Evolutionary conservation across 129 eudicot genomes (phyloP).

Genomic region (Artemisia annua): DNA sequence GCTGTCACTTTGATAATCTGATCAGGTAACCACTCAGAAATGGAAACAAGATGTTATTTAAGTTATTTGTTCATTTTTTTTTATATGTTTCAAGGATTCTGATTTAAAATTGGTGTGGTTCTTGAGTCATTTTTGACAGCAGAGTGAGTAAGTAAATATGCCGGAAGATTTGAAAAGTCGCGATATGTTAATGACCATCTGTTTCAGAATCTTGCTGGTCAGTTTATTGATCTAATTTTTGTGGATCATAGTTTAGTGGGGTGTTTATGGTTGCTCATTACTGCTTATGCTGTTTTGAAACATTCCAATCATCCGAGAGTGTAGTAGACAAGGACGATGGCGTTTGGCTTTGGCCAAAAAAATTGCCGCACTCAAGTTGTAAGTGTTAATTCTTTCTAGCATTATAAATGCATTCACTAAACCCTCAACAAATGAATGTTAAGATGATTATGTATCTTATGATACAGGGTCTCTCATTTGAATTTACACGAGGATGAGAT

Average conservation of each 20-base stretch:
- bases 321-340: too few relatives aligned
- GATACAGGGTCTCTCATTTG: constrained; percentile 56
- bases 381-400: constrained; percentile 22
- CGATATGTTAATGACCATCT: constrained; percentile 67
- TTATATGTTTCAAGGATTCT: too few relatives aligned
- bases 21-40: too few relatives aligned
- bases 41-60: too few relatives aligned
- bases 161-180: constrained; percentile 44
- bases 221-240: constrained; percentile 14
- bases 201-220: constrained; percentile 70
- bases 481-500: constrained; percentile 67
- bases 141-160: too few relatives aligned
- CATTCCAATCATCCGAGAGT: too few relatives aligned
- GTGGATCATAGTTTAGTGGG: neutral
- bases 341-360: constrained; percentile 66
- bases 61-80: too few relatives aligned
- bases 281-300: too few relatives aligned
- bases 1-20: too few relatives aligned
- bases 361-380: constrained; percentile 79
- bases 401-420: neutral
- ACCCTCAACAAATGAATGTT: neutral
- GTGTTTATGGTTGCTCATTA: too few relatives aligned
- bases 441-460: constrained; percentile 2
- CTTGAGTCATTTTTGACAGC: too few relatives aligned
- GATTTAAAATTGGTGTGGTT: too few relatives aligned